These are phyloP conservation scores for Psidium guajava DNA, from an alignment of 345 rosid species.

Conservation along the genomic window DNA sequence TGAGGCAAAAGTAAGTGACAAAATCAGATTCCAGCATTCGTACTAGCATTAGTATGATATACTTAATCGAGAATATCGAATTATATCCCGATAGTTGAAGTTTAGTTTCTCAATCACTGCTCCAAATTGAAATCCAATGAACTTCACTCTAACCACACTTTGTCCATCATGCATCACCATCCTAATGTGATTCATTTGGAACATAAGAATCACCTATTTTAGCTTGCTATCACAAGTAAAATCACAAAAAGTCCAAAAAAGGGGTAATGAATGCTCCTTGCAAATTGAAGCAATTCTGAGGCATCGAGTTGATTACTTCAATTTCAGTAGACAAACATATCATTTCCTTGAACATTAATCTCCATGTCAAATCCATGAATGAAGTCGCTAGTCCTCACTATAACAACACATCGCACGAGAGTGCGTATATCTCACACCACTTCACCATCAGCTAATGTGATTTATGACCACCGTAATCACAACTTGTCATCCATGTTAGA, in stretches of 20 bases:
- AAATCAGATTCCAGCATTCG: too few relatives aligned
- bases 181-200: background rate
- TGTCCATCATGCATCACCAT: background rate
- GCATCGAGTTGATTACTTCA: background rate
- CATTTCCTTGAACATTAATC: background rate
- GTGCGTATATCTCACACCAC: background rate
- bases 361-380: background rate
- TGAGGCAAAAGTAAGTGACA: too few relatives aligned
- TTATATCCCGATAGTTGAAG: background rate
- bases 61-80: background rate
- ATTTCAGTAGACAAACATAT: too few relatives aligned
- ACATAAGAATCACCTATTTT: too few relatives aligned
- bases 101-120: too few relatives aligned
- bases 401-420: background rate
- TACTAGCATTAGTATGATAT: background rate
- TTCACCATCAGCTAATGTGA: background rate
- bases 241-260: background rate
- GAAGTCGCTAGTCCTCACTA: background rate
- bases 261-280: background rate
- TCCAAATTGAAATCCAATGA: background rate
- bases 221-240: too few relatives aligned
- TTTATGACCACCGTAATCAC: background rate
- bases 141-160: background rate
- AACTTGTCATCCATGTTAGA: fast-evolving
- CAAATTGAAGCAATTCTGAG: background rate